Conservation (phyloP, 2,329 filamentous ascomycete genomes). For the Camillea tinctor region DNA sequence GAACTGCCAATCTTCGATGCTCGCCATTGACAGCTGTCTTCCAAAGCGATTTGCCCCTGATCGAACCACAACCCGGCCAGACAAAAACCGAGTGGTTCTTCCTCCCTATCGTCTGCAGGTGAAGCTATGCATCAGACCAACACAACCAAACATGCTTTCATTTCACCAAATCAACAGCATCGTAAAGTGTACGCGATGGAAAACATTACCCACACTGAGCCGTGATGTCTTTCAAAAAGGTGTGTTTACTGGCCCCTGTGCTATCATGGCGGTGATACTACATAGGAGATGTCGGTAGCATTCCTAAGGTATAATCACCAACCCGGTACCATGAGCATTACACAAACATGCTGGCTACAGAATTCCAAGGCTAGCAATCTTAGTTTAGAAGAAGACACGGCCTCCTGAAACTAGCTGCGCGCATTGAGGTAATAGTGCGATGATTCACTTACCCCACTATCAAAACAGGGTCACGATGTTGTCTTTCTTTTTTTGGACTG, state of each 20-base stretch:
- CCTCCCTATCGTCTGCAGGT: neutral
- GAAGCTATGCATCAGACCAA: neutral
- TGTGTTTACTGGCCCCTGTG: neutral
- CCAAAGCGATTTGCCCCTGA: neutral
- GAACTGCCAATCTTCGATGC: neutral
- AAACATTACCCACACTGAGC: neutral
- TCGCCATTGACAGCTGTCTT: neutral
- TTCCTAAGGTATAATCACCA: neutral
- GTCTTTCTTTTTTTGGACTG: conserved; percentile 14
- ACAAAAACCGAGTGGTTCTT: neutral
- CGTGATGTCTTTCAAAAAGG: neutral
- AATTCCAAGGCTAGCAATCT: neutral
- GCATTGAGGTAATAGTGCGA: conserved; percentile 2
- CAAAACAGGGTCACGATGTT: conserved; percentile 5
- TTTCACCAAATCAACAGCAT: neutral
- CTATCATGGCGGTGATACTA: neutral
- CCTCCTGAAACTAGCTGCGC: neutral
- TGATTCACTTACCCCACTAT: conserved; percentile 18
- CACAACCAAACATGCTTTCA: too few species aligned
- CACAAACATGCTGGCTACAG: neutral
- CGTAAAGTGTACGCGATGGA: neutral
- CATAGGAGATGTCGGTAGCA: neutral
- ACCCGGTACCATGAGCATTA: neutral
- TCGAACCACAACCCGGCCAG: neutral
- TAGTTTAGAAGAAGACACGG: neutral